phyloP scores from a whole-genome alignment of 2,329 filamentous ascomycete species.

The Byssochlamys sp. region DNA sequence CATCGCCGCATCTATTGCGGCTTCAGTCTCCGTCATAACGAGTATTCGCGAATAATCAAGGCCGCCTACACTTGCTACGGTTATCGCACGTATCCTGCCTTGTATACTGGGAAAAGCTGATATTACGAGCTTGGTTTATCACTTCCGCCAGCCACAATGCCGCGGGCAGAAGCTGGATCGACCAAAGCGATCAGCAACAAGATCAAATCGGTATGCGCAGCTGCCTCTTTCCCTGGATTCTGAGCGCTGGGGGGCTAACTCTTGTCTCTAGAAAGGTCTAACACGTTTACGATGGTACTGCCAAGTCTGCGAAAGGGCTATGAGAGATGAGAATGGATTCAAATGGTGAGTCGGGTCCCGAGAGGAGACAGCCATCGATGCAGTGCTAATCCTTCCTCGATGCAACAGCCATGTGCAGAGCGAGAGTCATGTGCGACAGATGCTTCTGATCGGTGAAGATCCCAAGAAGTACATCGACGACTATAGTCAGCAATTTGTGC shows the following conservation, averaged over 20 bases:
- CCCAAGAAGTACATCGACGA: constrained; percentile 73
- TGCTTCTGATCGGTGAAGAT: constrained; percentile 78
- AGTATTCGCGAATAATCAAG: neutral
- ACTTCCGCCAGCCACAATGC: constrained; percentile 52
- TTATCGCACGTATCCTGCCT: neutral
- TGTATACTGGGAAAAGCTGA: neutral
- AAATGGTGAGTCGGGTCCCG: constrained; percentile 42
- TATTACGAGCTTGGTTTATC: neutral
- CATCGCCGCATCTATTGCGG: neutral
- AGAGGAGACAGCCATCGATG: neutral
- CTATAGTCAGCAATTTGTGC: constrained; percentile 70
- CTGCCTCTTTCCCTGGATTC: constrained; percentile 17
- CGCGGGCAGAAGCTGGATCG: constrained; percentile 80
- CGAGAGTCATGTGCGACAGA: constrained; percentile 80
- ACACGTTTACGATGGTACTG: constrained; percentile 89
- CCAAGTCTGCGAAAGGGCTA: constrained; percentile 66
- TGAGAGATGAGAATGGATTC: constrained; percentile 80
- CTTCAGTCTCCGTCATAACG: neutral
- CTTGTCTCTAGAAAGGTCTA: constrained; percentile 33
- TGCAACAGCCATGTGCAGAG: constrained; percentile 61
- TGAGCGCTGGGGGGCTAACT: constrained; percentile 4
- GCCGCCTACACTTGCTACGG: neutral
- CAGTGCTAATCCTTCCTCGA: constrained; percentile 4
- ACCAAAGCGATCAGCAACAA: constrained; percentile 87
- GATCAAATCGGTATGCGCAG: constrained; percentile 64